phyloP scores from a whole-genome alignment of 495 filamentous ascomycete genomes.

The Gamarada debralockiae region DNA sequence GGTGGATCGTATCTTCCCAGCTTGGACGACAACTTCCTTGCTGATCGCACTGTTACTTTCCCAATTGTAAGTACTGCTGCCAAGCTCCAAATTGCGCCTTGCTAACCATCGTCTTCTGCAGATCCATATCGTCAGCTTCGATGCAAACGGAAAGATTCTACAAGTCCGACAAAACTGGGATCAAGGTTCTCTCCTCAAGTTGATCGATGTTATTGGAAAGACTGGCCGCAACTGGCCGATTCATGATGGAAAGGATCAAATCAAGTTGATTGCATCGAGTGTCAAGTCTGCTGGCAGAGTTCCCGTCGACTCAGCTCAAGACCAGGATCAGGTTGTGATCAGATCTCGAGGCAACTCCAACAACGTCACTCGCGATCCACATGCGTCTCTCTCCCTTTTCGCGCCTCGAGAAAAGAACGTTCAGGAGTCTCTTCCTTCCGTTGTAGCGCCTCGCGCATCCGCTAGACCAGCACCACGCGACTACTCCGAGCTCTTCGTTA shows the following conservation, averaged over 20 bases:
- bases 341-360: conserved; percentile 43
- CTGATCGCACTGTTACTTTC: conserved; percentile 76
- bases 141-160: conserved; percentile 67
- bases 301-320: conserved; percentile 4
- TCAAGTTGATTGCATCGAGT: conserved; percentile 60
- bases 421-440: conserved; percentile 36
- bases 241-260: conserved; percentile 81
- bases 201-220: conserved; percentile 88
- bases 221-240: conserved; percentile 92
- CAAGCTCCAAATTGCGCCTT: too few species aligned
- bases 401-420: conserved; percentile 53
- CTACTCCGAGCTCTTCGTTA: conserved; percentile 60
- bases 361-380: conserved; percentile 58
- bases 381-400: conserved; percentile 74
- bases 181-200: conserved; percentile 87
- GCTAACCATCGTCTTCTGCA: conserved; percentile 37
- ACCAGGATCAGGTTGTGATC: conserved; percentile 19
- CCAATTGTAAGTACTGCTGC: conserved; percentile 63
- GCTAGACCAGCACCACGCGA: conserved; percentile 61
- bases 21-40: conserved; percentile 90
- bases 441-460: conserved; percentile 50
- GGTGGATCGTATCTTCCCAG: conserved; percentile 87
- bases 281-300: conserved; percentile 34
- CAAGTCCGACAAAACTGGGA: conserved; percentile 93
- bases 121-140: conserved; percentile 89